Conservation (phyloP, 1,284 basidiomycete genomes). For the Puccinia hordei region DNA sequence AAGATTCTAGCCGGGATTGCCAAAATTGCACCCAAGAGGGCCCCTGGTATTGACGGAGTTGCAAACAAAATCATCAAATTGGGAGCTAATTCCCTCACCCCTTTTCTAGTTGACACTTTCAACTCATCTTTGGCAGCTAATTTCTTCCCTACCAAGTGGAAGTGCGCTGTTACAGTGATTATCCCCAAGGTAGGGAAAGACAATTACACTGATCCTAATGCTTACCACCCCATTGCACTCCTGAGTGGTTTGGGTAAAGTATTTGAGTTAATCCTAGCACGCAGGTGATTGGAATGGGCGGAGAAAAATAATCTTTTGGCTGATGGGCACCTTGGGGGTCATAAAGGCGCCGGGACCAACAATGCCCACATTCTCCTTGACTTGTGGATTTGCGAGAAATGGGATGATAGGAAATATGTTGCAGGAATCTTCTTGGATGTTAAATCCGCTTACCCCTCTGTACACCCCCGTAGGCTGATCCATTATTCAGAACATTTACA, state of each 20-base stretch:
- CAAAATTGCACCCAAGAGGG: too few relatives aligned
- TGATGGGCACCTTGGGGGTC: too few relatives aligned
- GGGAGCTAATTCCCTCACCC: neutral
- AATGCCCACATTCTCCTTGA: too few relatives aligned
- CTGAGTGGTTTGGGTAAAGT: conserved; percentile 4
- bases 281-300: neutral
- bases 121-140: neutral
- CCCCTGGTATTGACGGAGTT: too few relatives aligned
- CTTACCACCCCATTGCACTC: conserved; percentile 28
- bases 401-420: too few relatives aligned
- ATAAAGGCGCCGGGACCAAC: too few relatives aligned
- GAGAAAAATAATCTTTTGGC: neutral
- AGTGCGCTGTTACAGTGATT: too few relatives aligned
- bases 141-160: too few relatives aligned
- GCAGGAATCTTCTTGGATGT: conserved; percentile 7
- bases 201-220: conserved; percentile 15
- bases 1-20: neutral
- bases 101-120: neutral
- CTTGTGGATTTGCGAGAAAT: too few relatives aligned
- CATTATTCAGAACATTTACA: too few relatives aligned
- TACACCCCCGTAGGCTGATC: too few relatives aligned
- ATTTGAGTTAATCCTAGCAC: neutral
- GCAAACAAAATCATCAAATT: too few relatives aligned
- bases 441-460: conserved; percentile 18
- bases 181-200: conserved; percentile 14